Base-by-base conservation (phyloP, 805 yeast genomes). In the Ogataea trehalophila region DNA sequence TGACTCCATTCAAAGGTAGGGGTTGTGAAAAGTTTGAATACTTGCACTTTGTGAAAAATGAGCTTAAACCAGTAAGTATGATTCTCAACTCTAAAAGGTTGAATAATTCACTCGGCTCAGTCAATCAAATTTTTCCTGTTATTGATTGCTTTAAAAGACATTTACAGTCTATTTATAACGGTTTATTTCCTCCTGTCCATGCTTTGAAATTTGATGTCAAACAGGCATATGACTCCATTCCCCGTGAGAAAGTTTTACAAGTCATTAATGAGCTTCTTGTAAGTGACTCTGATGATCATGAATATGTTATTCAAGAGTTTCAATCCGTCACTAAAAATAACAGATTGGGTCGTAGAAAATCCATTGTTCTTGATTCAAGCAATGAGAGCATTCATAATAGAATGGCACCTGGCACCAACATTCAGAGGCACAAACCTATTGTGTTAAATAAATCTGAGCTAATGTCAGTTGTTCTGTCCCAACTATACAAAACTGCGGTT, bases 191-290 rank as follows among this genome's bases (percentile, higher is more conserved):
- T 0, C 16, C 53, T 1, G 52, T 82, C 0, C 76, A 70, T 57
- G 76, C 76, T 15, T 69, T 85, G 23, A 87, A 86, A 54, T 85
- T 88, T 62, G 98, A 91, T 61, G 80, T 87, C 52, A 74, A 73
- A 46, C 74, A 82, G 3, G 89, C 96, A 47, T 91, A 80, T 61
- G 97, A 92, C 57, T 76, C 81, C 2, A 68, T 90, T 16, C 81
- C 86, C 15, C 77, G 75, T 41, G 53, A 57, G 0, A 71, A 70
- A 48, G 51, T 59, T 4, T 37, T 48, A 14, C 44, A 49, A 7
- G 45, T 49, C 7, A 39, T 65, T 0, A 42, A 52, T 1, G 37
- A 54, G 4, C 26, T 54, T 9, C 40, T 64, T 29, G 41, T 50
- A 60, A 53, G 50, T 44, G 56, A 51, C 18, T 42, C 58, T 0